Base-by-base conservation (phyloP, 139 green algal species). In the Chlorella sp. region DNA sequence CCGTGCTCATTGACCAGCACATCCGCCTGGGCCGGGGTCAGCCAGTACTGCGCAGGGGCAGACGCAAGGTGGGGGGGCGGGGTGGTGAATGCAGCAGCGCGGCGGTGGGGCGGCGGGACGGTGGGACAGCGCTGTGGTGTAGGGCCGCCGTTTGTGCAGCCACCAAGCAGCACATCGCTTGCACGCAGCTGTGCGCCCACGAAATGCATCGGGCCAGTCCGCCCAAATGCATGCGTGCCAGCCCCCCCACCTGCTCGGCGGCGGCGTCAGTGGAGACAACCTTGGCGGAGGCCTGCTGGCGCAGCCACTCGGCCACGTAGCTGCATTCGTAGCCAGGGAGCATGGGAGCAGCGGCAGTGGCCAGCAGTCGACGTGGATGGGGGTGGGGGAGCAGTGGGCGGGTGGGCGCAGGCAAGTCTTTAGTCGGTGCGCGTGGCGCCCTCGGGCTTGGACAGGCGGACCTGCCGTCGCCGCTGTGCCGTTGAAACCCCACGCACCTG, bases 231-330 rank as follows among this genome's bases (percentile, higher is more conserved):
- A 46, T 46, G 68, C 68, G 34, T 46, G 34, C 36, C 68, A 3
- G 34, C 5, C 5, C 14, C 73, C 51, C 17, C 51, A 69, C 75
- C 75, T 70, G 65, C 28, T 80, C 84, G 8, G 83, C 83, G 6
- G 48, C 69, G 19, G 83, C 73, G 19, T 87, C 83, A 22, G 51
- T 64, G 30, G 72, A 48, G 38, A 88, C 73, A 1, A 88, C 28
- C 8, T 72, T 70, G 58, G 76, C 78, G 17, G 85, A 54, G 41
- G 85, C 85, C 65, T 88, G 85, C 65, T 88, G 85, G 67, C 85
- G 77, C 34, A 60, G 38, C 85, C 85, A 88, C 76, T 88, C 85
- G 13, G 34, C n/a, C 1, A 86, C 22, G 79, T 88, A 88, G 28
- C 85, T 72, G 13, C 56, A 46, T 43, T n/a, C n/a, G 30, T 26